A percentile compares a stretch with the other conserved stretches of the same genome.
These are phyloP conservation scores for Carpinus fangiana DNA, from an alignment of 306 rosid genomes.

Conservation along the genomic window DNA sequence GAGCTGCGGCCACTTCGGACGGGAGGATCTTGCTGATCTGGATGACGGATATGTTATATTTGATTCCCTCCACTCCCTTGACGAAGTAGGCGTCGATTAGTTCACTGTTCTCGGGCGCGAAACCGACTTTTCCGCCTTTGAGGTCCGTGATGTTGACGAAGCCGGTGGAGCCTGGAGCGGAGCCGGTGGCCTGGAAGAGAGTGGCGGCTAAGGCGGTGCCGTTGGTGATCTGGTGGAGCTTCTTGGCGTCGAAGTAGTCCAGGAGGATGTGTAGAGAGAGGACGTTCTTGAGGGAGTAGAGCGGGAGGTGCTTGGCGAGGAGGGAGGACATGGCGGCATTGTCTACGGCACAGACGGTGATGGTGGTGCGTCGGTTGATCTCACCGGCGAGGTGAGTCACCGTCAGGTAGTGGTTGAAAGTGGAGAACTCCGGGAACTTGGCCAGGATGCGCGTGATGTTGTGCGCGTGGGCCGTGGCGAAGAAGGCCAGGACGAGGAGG, in stretches of 20 bases:
- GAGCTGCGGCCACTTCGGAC: conserved; percentile 67
- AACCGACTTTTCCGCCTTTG: conserved; percentile 79
- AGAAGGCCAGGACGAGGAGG: conserved; percentile 15
- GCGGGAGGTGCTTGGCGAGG: conserved; percentile 49
- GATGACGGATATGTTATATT: conserved; percentile 76
- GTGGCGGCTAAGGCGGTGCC: conserved; percentile 90
- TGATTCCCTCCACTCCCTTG: conserved; percentile 69
- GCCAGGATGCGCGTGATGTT: conserved; percentile 63
- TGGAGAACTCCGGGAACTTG: conserved; percentile 68
- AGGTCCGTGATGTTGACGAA: conserved; percentile 87
- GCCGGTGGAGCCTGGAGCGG: conserved; percentile 78
- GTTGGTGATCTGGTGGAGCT: conserved; percentile 97
- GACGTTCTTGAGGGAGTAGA: conserved; percentile 69
- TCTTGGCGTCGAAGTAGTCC: conserved; percentile 89
- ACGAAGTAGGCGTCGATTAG: conserved; percentile 52
- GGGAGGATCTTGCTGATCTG: conserved; percentile 73
- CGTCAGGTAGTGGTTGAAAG: conserved; percentile 79
- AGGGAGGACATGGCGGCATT: conserved; percentile 77
- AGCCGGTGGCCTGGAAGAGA: conserved; percentile 80
- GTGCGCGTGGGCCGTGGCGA: conserved; percentile 43
- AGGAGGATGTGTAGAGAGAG: conserved; percentile 89
- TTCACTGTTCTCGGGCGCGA: conserved; percentile 62
- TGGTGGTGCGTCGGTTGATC: conserved; percentile 62
- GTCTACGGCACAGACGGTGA: conserved; percentile 84
- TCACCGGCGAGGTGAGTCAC: conserved; percentile 73